Evolutionary conservation across 768 basidiomycete genomes (phyloP), one percentile per base, ranked within the genome.

Genomic region (Tricholoma furcatifolium): DNA sequence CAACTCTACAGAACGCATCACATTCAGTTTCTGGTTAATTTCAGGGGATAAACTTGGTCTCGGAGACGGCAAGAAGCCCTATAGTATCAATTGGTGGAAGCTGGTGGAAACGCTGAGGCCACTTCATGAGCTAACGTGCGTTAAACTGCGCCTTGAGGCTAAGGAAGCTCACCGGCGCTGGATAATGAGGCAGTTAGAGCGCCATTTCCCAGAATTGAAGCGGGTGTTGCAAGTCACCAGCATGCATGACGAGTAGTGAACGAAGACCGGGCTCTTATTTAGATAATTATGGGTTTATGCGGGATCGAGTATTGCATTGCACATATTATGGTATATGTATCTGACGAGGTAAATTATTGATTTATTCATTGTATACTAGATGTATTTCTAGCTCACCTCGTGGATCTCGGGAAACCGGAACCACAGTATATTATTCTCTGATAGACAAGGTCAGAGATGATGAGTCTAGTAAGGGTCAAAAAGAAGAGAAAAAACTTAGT

Each of bases 21-120:
- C 24, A 15, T 59, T 56, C 44, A 56, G 47, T 41, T 56, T 56
- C 31, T 56, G 54, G 54, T 23, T 59, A n/a, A 50, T 59, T 6
- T 47, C 54, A 11, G 51, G 54, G 12, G 58, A 59, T 20, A 41
- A 27, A 41, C 48, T 59, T 1, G 58, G 57, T 7, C 23, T 59
- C 34, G 50, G 49, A 9, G 35, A 11, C 15, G 38, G 27, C 9
- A 12, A 34, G 27, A 24, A 10, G 4, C 15, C 34, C 11, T 41
- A 40, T 6, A 47, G 40, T 4, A 44, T 56, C 14, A 23, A 50
- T 31, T 59, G 58, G 54, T 18, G 17, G 21, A 56, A 34, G 41
- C 30, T 56, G 11, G 43, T 43, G 27, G 20, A 15, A n/a, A 35
- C 30, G 9, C 17, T 57, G 17, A 7, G 21, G 34, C 42, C 36